Evolutionary conservation across 768 basidiomycete genomes (phyloP), one percentile per base, ranked within the genome.

Genomic region (Serendipita indica): DNA sequence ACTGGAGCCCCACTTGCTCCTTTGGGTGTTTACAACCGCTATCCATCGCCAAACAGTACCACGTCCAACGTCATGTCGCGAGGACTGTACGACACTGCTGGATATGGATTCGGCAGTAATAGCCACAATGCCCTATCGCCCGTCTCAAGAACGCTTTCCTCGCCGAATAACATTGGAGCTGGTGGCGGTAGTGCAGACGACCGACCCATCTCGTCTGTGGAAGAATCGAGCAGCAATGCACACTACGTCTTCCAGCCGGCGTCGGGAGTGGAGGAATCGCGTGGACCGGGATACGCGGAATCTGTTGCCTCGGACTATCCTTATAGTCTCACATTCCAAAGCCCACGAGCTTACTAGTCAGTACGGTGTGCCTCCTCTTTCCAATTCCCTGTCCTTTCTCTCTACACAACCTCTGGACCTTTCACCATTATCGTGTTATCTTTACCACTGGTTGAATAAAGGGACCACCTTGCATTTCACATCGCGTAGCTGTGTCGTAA

Each of bases 141-240:
- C 27, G 41, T 43, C 27, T n/a, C 41, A 7, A n/a, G 27, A 2
- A 43, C 41, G 18, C 41, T 18, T 18, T 43, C 41, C 41, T 43
- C 41, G n/a, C n/a, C n/a, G n/a, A 6, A 43, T 43, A 18, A n/a
- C 27, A n/a, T 25, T n/a, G 18, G 18, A 18, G 41, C 27, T n/a
- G 41, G 41, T 43, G 41, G 41, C 27, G 41, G 18, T n/a, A 43
- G 41, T 25, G 41, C 41, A 6, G 41, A 43, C 7, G 41, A 25
- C 1, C 7, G 41, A n/a, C 41, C 41, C 7, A 6, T 43, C n/a
- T 43, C 41, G 5, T 43, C 41, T 2, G 41, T 43, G 5, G 41
- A 43, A 43, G 41, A 43, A 25, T 43, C 41, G n/a, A n/a, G n/a
- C n/a, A n/a, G n/a, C n/a, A n/a, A n/a, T 43, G 41, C 41, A 43